Base-by-base conservation (phyloP, 2,329 filamentous ascomycete genomes). In the Aspergillus jensenii region DNA sequence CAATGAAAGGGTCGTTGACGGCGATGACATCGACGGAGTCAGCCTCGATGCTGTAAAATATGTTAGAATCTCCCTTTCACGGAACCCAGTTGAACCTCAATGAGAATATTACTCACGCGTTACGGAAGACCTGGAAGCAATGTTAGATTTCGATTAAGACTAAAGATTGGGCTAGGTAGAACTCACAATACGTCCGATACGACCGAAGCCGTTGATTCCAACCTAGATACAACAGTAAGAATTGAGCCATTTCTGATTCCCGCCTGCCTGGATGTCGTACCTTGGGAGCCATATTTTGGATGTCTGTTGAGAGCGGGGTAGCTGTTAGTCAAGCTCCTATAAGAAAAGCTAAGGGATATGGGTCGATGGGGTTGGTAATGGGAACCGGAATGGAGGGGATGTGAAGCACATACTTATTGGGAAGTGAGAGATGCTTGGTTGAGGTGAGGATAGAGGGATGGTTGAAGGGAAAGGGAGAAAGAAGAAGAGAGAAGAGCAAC, bases 1-100 rank as follows among this genome's bases (percentile, higher is more conserved):
- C 93, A 82, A 99, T 98, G 89, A 99, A 98, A 72, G 95, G 95
- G 80, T 98, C 95, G 86, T 99, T 98, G 83, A 97, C 91, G 72
- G 95, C 93, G 74, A 97, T 91, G 73, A 99, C 85, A 74, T 96
- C 86, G 76, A 98, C 90, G 43, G 46, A 11, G 61, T 96, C 90
- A 82, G 93, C 90, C 87, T 96, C 89, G 77, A 96, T 78, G 74
- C 86, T 88, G 71, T 52, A 52, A 41, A 49, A 8, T 23, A n/a
- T 55, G 60, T 59, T 56, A 60, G 56, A 50, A 47, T 37, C n/a
- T 12, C 3, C 12, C 43, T 27, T 23, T 46, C 43, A 41, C 21
- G 15, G n/a, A 41, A 23, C 2, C 17, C 7, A 6, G 33, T 25
- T 37, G 12, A 15, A n/a, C 23, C 15, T 21, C 14, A 39, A n/a